Base-by-base conservation (phyloP, 352 stramenopile species). In the Pythium utonaiense region DNA sequence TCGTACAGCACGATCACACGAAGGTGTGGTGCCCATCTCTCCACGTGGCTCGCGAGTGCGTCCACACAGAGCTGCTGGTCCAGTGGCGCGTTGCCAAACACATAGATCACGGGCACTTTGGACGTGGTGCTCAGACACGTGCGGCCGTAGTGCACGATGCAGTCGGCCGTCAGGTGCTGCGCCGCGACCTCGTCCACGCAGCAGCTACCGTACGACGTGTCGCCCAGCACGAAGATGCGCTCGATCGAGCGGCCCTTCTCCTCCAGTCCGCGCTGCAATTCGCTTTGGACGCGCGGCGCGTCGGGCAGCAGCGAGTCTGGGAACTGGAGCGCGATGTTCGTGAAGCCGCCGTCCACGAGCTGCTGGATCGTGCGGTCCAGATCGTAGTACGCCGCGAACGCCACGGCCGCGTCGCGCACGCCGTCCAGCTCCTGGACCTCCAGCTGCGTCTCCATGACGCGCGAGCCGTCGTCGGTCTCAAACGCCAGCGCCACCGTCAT, bases 171-270 rank as follows among this genome's bases (percentile, higher is more conserved):
- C 31, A 98, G 78, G 74, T 99, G 96, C 62, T 96, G 82, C 38
- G 95, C 94, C 13, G 91, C 90, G 25, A 99, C 91, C 71, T 98
- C 91, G 72, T 99, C 96, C 34, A 98, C 93, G 69, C 95, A 98
- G 77, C 95, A 98, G 56, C 88, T 96, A 40, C 88, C 93, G 64
- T 98, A 98, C 22, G 94, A 98, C 9, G 96, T 98, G 69, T 99
- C 96, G 21, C 96, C 96, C 14, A 99, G 70, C 25, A 98, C 81
- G 61, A 98, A 98, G 21, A 98, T 77, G 33, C 82, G 82, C 53
- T 89, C 70, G 9, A 93, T 33, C 12, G 13, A 4, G 60, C 70
- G 76, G 62, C 27, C 61, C 16, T 88, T 68, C 13, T 69, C 63
- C 9, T 65, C 47, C 6, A 83, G 64, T 12, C 70, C 51, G 25